Conservation (phyloP, 208 protist species). For the Leptomonas pyrrhocoris region DNA sequence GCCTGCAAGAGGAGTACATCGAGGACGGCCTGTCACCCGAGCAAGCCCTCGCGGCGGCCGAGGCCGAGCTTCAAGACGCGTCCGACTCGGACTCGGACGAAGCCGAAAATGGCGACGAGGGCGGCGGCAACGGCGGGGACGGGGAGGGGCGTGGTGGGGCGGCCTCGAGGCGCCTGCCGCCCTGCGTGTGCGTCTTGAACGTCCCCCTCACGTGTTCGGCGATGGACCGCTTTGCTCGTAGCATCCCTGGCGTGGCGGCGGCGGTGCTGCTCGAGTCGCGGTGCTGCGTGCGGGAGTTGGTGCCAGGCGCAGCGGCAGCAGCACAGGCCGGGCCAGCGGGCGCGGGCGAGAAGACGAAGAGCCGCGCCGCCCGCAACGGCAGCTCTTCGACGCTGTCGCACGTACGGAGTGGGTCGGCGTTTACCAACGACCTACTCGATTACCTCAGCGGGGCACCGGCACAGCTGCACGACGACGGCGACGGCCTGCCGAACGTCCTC, state of each 20-base stretch:
- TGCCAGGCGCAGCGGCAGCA: background rate
- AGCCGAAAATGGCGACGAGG: slow-evolving; percentile 30
- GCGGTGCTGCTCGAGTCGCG: slow-evolving; percentile 30
- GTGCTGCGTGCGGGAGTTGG: slow-evolving; percentile 28
- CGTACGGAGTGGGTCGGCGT: background rate
- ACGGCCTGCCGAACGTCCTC: slow-evolving; percentile 26
- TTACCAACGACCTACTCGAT: slow-evolving; percentile 21
- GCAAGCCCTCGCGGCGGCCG: slow-evolving; percentile 50
- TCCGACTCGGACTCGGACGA: slow-evolving; percentile 37
- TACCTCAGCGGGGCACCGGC: slow-evolving; percentile 2
- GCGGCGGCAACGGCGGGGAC: background rate
- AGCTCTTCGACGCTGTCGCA: background rate
- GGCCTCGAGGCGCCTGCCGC: slow-evolving; percentile 38
- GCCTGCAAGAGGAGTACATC: slow-evolving; percentile 55
- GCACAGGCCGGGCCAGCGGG: background rate
- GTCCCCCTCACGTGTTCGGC: slow-evolving; percentile 1
- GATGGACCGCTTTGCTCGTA: slow-evolving; percentile 13
- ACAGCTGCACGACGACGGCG: slow-evolving; percentile 6
- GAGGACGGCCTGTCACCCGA: slow-evolving; percentile 73
- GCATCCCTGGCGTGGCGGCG: slow-evolving; percentile 11
- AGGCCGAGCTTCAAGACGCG: slow-evolving; percentile 42
- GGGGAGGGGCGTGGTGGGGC: slow-evolving; percentile 1
- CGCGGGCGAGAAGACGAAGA: slow-evolving; percentile 6
- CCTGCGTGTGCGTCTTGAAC: slow-evolving; percentile 27
- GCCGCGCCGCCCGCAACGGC: slow-evolving; percentile 1